Evolutionary conservation across 2,329 filamentous ascomycete species (phyloP).

Genomic region (Akanthomyces uredinophilus): DNA sequence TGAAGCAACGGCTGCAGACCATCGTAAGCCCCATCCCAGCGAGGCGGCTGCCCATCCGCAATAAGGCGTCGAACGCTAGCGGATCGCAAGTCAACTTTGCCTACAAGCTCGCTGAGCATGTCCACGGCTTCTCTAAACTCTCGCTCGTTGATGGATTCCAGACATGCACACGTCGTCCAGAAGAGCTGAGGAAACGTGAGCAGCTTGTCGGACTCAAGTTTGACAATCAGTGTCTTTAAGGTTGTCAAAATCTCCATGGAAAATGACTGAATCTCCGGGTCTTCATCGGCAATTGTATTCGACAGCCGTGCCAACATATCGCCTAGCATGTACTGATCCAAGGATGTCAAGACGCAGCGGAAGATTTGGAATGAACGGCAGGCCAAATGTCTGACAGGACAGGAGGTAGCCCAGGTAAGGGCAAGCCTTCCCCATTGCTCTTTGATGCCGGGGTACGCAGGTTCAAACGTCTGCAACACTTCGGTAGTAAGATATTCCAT

Average conservation of each 20-base stretch:
- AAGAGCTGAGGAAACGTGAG: slow-evolving; percentile 92
- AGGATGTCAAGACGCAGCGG: slow-evolving; percentile 81
- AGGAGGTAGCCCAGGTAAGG: slow-evolving; percentile 93
- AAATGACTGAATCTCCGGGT: slow-evolving; percentile 90
- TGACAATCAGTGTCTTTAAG: slow-evolving; percentile 82
- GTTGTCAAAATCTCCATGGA: slow-evolving; percentile 98
- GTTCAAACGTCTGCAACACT: slow-evolving; percentile 78
- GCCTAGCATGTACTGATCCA: slow-evolving; percentile 90
- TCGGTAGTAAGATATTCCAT: slow-evolving; percentile 83
- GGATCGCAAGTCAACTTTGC: slow-evolving; percentile 75
- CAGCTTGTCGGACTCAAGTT: slow-evolving; percentile 72
- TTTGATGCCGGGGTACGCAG: slow-evolving; percentile 79
- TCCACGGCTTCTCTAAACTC: slow-evolving; percentile 89
- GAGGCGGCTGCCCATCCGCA: slow-evolving; percentile 70
- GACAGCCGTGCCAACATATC: slow-evolving; percentile 95
- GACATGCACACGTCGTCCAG: slow-evolving; percentile 94
- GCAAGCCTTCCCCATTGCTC: slow-evolving; percentile 89
- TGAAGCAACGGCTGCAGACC: slow-evolving; percentile 82
- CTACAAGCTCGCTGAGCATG: slow-evolving; percentile 83
- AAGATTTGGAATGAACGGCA: slow-evolving; percentile 98
- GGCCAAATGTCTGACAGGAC: slow-evolving; percentile 87
- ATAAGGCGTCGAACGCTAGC: slow-evolving; percentile 64
- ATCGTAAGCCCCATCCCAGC: slow-evolving; percentile 86
- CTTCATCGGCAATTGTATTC: slow-evolving; percentile 94
- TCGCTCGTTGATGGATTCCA: slow-evolving; percentile 93